A percentile compares a stretch with the other conserved stretches of the same genome.
Conservation (phyloP, 495 filamentous ascomycete genomes). For the Penicillium bialowiezense region DNA sequence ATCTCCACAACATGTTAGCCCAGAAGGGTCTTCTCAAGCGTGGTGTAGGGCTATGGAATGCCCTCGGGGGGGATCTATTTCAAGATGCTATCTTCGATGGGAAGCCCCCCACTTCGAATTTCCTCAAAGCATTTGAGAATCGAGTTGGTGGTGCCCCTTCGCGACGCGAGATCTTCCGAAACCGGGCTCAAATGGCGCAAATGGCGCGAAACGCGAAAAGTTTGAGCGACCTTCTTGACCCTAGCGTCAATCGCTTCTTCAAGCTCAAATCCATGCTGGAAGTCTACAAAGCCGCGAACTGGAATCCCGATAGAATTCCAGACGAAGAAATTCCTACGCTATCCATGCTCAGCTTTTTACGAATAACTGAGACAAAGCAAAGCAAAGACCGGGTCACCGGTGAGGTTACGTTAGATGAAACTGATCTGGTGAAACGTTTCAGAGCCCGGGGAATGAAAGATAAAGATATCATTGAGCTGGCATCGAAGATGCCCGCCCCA, state of each 20-base stretch:
- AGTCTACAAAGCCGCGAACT: background rate
- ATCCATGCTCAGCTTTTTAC: background rate
- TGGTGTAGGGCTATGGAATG: background rate
- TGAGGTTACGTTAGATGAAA: background rate
- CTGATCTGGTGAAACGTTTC: background rate
- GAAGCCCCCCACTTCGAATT: background rate
- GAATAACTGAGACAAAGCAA: background rate
- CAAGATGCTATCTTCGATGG: background rate
- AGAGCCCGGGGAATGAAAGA: background rate
- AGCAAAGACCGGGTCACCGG: background rate
- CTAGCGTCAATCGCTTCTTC: background rate
- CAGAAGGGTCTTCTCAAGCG: background rate
- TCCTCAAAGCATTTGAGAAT: background rate
- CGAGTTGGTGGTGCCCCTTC: background rate
- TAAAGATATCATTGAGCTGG: too few species aligned
- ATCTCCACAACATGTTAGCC: background rate
- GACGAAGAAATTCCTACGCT: background rate
- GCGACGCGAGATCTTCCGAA: background rate
- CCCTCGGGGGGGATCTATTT: background rate
- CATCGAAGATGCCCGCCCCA: background rate
- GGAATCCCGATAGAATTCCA: background rate
- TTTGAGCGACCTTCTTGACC: background rate
- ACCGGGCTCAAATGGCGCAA: background rate
- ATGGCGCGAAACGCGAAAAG: background rate
- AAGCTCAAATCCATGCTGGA: background rate